Evolutionary conservation across 2,329 filamentous ascomycete genomes (phyloP), one percentile per base, ranked within the genome.

Genomic region (Dactylellina leptospora): DNA sequence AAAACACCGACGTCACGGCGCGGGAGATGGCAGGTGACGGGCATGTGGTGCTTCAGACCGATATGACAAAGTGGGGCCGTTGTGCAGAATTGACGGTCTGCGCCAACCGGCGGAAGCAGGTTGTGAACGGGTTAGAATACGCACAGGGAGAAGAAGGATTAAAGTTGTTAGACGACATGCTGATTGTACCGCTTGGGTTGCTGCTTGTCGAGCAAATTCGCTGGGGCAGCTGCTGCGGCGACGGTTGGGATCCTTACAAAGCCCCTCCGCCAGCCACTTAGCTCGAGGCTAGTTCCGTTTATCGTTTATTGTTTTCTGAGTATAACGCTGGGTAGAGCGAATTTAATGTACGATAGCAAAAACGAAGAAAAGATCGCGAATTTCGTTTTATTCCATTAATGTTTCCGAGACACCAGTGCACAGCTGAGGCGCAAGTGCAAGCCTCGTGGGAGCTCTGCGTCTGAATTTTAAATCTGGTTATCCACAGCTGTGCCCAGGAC

Each of bases 221-320:
- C 18, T 73, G 33, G 28, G 54, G 61, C 9, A 73, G 55, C 69
- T 73, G 69, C 23, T 73, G 69, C 33, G 61, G 62, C 8, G 69
- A 73, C 40, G 61, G 69, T 3, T 68, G 56, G 30, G 42, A 51
- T 6, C 56, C 59, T n/a, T n/a, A n/a, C n/a, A n/a, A n/a, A n/a
- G n/a, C n/a, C n/a, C n/a, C n/a, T n/a, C n/a, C n/a, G n/a, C n/a
- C n/a, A n/a, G n/a, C n/a, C n/a, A n/a, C n/a, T n/a, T n/a, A n/a
- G n/a, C n/a, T n/a, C n/a, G n/a, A n/a, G n/a, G n/a, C n/a, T n/a
- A n/a, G n/a, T n/a, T n/a, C n/a, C n/a, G n/a, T n/a, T n/a, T n/a
- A n/a, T n/a, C n/a, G n/a, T n/a, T n/a, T n/a, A n/a, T n/a, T n/a
- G n/a, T n/a, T n/a, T n/a, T n/a, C n/a, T n/a, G n/a, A n/a, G n/a